phyloP scores from a whole-genome alignment of 2,329 filamentous ascomycete genomes.

The Cladophialophora exuberans region DNA sequence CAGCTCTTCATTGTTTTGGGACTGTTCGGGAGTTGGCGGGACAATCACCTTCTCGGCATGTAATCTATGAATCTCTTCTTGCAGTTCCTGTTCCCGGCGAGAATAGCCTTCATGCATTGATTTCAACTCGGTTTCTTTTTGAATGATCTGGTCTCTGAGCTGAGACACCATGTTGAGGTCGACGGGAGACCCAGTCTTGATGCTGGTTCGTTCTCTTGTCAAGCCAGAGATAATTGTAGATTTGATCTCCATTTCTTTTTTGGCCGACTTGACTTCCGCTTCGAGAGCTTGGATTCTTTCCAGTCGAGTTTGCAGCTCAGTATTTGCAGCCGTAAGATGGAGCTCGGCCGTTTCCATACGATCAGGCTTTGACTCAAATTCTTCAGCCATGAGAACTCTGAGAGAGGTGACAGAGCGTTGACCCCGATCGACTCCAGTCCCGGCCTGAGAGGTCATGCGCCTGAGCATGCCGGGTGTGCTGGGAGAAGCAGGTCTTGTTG shows the following conservation, averaged over 20 bases:
- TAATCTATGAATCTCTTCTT: slow-evolving; percentile 70
- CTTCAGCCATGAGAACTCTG: slow-evolving; percentile 83
- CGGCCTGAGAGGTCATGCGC: slow-evolving; percentile 87
- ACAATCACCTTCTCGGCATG: slow-evolving; percentile 50
- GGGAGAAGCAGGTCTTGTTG: slow-evolving; percentile 60
- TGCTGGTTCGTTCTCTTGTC: slow-evolving; percentile 87
- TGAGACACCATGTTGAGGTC: slow-evolving; percentile 89
- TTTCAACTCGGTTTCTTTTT: slow-evolving; percentile 79
- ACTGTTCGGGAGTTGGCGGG: slow-evolving; percentile 39
- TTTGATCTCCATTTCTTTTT: slow-evolving; percentile 97
- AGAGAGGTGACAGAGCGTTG: slow-evolving; percentile 89
- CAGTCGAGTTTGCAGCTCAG: slow-evolving; percentile 82
- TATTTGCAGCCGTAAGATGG: slow-evolving; percentile 88
- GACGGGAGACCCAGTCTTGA: slow-evolving; percentile 77
- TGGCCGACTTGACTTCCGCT: slow-evolving; percentile 76
- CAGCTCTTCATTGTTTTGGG: slow-evolving; percentile 52
- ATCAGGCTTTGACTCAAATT: slow-evolving; percentile 80
- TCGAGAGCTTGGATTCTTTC: slow-evolving; percentile 91
- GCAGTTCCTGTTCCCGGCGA: slow-evolving; percentile 74
- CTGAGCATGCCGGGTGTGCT: slow-evolving; percentile 72
- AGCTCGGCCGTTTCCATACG: slow-evolving; percentile 90
- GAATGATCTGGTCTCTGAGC: slow-evolving; percentile 83
- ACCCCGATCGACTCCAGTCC: slow-evolving; percentile 85
- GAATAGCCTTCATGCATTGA: slow-evolving; percentile 73
- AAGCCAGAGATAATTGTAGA: slow-evolving; percentile 93